These are phyloP conservation scores for Phyllostachys edulis DNA, from an alignment of 176 grass and related monocot species.

Conservation along the genomic window DNA sequence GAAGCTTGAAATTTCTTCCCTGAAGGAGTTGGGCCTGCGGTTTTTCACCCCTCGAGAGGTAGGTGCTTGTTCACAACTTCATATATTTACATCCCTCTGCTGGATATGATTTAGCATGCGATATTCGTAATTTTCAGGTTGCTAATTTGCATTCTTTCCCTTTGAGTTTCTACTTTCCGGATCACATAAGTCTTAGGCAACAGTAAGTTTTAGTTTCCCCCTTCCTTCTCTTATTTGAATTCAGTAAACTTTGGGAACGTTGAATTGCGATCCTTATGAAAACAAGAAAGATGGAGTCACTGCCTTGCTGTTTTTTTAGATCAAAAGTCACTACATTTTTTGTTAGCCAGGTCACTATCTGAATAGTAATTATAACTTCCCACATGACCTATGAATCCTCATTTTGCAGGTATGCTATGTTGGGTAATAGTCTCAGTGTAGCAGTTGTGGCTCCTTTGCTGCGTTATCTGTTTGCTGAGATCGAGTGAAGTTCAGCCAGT, in stretches of 20 bases:
- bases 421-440: slow-evolving; percentile 90
- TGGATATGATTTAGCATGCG: background rate
- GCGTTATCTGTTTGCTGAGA: slow-evolving; percentile 68
- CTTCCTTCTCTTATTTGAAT: slow-evolving; percentile 21
- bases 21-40: slow-evolving; percentile 64
- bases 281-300: background rate
- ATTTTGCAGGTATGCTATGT: slow-evolving; percentile 79
- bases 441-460: slow-evolving; percentile 81
- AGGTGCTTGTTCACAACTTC: slow-evolving; percentile 18
- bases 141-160: slow-evolving; percentile 96
- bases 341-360: background rate
- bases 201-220: slow-evolving; percentile 53
- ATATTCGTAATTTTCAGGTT: slow-evolving; percentile 62
- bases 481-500: slow-evolving; percentile 1
- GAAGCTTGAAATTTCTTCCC: slow-evolving; percentile 53
- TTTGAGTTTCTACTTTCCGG: slow-evolving; percentile 65
- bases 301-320: slow-evolving; percentile 3
- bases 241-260: slow-evolving; percentile 4
- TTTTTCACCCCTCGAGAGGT: slow-evolving; percentile 92
- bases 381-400: background rate
- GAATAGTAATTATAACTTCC: background rate
- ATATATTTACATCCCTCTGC: background rate
- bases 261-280: background rate
- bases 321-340: background rate
- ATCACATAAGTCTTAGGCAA: slow-evolving; percentile 63